Evolutionary conservation across 495 filamentous ascomycete species (phyloP).

Genomic region (Hypoxylon cercidicola): DNA sequence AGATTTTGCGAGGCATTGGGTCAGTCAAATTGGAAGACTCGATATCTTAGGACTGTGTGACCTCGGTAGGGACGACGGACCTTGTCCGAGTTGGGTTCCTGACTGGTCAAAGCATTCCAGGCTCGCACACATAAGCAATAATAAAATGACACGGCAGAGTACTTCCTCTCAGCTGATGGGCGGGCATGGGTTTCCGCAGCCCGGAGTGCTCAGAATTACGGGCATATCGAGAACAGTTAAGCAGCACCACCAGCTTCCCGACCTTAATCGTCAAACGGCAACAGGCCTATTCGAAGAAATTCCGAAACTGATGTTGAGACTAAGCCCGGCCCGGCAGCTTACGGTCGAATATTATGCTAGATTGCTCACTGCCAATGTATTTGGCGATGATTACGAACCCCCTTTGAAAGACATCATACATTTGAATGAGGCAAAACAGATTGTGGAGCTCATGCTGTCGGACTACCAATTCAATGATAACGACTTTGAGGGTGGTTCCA

Average conservation of each 20-base stretch:
- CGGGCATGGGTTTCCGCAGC: slow-evolving; percentile 13
- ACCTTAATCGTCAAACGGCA: not conserved
- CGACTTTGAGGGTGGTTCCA: not conserved
- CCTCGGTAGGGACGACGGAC: not conserved
- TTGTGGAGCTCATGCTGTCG: slow-evolving; percentile 5
- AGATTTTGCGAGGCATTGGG: not conserved
- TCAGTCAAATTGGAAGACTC: not conserved
- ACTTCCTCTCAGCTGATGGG: slow-evolving; percentile 2
- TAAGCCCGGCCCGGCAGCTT: not conserved
- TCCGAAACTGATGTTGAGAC: not conserved
- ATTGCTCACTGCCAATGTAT: not conserved
- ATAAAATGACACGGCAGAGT: not conserved
- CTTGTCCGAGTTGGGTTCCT: slow-evolving; percentile 27
- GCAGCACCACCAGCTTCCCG: slow-evolving; percentile 1
- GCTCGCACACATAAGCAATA: not conserved
- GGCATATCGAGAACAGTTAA: slow-evolving; percentile 5
- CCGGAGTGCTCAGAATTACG: slow-evolving; percentile 12
- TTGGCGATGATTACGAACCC: not conserved
- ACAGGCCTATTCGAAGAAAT: not conserved
- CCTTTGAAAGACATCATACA: not conserved
- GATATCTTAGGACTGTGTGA: slow-evolving; percentile 1
- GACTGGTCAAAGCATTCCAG: slow-evolving; percentile 12
- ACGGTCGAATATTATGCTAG: slow-evolving; percentile 1
- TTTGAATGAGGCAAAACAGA: slow-evolving; percentile 3
- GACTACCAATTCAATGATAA: slow-evolving; percentile 2